Percentiles rank a stretch among this genome's conserved stretches.
Conservation (phyloP, 1,284 basidiomycete genomes). For the Neolentinus lepideus region DNA sequence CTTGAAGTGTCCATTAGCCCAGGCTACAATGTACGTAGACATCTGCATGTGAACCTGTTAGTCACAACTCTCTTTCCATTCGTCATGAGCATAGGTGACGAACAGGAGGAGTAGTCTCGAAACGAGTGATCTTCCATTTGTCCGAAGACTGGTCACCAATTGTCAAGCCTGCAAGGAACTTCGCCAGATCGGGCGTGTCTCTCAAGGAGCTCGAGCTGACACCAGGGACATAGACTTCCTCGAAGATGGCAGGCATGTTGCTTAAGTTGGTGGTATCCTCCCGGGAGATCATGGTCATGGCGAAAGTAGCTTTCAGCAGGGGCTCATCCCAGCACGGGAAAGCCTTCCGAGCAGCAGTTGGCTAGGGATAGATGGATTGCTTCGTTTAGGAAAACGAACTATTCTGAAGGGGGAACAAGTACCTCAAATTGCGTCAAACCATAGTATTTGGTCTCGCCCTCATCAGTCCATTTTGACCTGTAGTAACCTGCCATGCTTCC, state of each 20-base stretch:
- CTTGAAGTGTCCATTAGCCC: conserved; percentile 81
- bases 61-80: neutral
- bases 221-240: conserved; percentile 29
- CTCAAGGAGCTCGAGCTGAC: neutral
- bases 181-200: neutral
- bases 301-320: conserved; percentile 83
- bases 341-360: conserved; percentile 78
- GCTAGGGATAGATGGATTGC: conserved; percentile 42
- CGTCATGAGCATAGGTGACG: conserved; percentile 4
- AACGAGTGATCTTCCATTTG: conserved; percentile 78
- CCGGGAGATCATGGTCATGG: conserved; percentile 80
- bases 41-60: conserved; percentile 32
- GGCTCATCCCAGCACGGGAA: conserved; percentile 96
- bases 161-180: conserved; percentile 15
- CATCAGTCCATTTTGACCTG: conserved; percentile 46
- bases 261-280: conserved; percentile 70
- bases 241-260: conserved; percentile 79
- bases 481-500: conserved; percentile 74
- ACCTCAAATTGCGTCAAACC: conserved; percentile 81
- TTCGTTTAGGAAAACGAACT: neutral
- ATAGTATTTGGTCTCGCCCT: conserved; percentile 60
- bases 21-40: conserved; percentile 91
- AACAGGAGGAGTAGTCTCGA: conserved; percentile 64
- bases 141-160: conserved; percentile 20
- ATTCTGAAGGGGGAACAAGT: conserved; percentile 7